These are phyloP conservation scores for Purpureocillium lavendulum DNA, from an alignment of 2,329 filamentous ascomycete genomes.

Conservation along the genomic window DNA sequence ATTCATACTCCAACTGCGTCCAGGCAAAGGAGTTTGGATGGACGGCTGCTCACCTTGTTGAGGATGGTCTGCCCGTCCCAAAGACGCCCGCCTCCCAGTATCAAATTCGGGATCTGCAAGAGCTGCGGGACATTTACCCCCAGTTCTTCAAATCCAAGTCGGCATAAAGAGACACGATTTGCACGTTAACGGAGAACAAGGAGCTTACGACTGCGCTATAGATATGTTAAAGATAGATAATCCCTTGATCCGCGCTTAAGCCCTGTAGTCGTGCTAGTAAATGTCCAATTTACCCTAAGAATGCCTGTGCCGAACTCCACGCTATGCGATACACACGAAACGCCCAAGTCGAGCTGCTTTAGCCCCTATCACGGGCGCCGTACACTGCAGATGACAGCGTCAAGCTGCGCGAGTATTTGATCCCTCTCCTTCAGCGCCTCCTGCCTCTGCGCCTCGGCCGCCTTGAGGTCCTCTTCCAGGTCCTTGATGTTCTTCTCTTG, in stretches of 20 bases:
- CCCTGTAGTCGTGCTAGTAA: no score
- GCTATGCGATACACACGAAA: conserved; percentile 12
- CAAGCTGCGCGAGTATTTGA: conserved; percentile 49
- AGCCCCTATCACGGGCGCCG: conserved; percentile 41
- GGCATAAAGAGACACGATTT: conserved; percentile 1
- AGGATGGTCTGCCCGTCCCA: conserved; percentile 61
- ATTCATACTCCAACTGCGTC: conserved; percentile 75
- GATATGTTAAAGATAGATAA: no score
- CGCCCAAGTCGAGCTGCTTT: background rate
- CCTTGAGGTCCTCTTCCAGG: conserved; percentile 56
- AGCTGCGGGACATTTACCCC: conserved; percentile 70
- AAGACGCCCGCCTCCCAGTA: conserved; percentile 58
- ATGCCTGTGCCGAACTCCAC: conserved; percentile 13
- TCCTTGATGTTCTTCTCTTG: conserved; percentile 61
- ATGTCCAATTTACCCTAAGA: background rate
- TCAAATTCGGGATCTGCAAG: conserved; percentile 67
- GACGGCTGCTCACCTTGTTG: conserved; percentile 79
- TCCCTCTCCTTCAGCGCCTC: conserved; percentile 58
- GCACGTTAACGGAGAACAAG: background rate
- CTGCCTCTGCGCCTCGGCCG: conserved; percentile 52
- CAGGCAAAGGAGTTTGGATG: conserved; percentile 75
- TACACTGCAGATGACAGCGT: conserved; percentile 52
- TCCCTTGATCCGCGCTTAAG: no score
- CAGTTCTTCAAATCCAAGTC: conserved; percentile 66
- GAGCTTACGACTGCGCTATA: no score